Base-by-base conservation (phyloP, 1,139 yeast genomes). In the Eremothecium coryli region DNA sequence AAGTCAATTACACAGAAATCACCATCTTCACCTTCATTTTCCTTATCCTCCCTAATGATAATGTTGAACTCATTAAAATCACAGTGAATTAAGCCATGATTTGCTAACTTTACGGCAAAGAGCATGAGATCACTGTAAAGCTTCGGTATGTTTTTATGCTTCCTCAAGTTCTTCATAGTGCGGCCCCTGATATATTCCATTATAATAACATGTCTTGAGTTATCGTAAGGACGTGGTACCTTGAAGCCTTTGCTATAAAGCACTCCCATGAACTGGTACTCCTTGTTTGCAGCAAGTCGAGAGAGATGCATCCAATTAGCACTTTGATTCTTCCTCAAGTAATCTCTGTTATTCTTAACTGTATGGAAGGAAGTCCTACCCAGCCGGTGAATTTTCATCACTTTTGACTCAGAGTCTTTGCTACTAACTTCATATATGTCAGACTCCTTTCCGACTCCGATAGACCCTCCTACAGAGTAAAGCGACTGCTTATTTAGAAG, bases 361-460 rank as follows among this genome's bases (percentile, higher is more conserved):
- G 95, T 81, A 46, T 82, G 73, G 62, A 90, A 90, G 2, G 96
- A 86, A 1, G 93, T 82, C 54, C 98, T 73, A 21, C 99, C 99
- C 39, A 90, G 66, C 46, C 98, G 70, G 60, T 88, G 97, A 31
- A 90, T 80, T 60, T 90, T 90, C 53, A 93, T 59, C 9, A 88
- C 95, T 49, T 71, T 72, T 40, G 74, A 73, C 11, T 54, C 56
- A 1, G 93, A 93, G 17, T 68, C 55, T 8, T 70, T 64, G 50
- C 82, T 90, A 39, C 82, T 77, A 1, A 82, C 88, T n/a, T 90
- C 71, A 56, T 80, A 86, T 50, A 90, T 88, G 61, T 90, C 98
- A 3, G 96, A 85, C 58, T 90, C 98, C 56, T 90, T 90, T 51
- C 98, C 98, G 33, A 93, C 95, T 38, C 98, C 98, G 49, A 90